These are phyloP conservation scores for Linum tenue DNA, from an alignment of 345 rosid species.

Conservation along the genomic window DNA sequence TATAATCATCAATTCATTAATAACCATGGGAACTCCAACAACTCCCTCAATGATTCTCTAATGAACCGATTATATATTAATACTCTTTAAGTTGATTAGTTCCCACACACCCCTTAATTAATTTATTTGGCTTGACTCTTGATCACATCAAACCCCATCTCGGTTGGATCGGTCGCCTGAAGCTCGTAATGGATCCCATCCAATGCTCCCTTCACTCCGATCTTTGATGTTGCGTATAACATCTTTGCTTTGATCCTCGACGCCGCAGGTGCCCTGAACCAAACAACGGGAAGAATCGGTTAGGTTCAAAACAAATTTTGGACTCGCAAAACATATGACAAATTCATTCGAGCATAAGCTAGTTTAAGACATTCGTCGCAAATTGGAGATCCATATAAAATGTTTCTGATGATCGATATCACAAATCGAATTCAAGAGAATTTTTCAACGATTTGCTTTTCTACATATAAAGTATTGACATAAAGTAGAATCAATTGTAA, in stretches of 20 bases:
- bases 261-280: conserved; percentile 67
- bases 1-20: not conserved
- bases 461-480: no score
- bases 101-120: not conserved
- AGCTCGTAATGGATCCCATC: conserved; percentile 91
- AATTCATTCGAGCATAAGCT: no score
- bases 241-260: conserved; percentile 86
- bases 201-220: conserved; percentile 69
- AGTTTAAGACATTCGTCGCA: no score
- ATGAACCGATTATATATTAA: not conserved
- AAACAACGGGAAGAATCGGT: not conserved
- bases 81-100: not conserved
- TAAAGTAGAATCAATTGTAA: not conserved
- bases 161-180: conserved; percentile 91
- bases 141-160: conserved; percentile 92
- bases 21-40: no score
- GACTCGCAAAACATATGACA: no score
- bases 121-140: conserved; percentile 58
- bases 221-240: conserved; percentile 81
- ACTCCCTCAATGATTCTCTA: no score
- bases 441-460: no score
- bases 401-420: no score
- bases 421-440: no score
- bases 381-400: no score
- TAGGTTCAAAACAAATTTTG: not conserved